Base-by-base conservation (phyloP, 1,284 basidiomycete species). In the Uromyces viciae-fabae region DNA sequence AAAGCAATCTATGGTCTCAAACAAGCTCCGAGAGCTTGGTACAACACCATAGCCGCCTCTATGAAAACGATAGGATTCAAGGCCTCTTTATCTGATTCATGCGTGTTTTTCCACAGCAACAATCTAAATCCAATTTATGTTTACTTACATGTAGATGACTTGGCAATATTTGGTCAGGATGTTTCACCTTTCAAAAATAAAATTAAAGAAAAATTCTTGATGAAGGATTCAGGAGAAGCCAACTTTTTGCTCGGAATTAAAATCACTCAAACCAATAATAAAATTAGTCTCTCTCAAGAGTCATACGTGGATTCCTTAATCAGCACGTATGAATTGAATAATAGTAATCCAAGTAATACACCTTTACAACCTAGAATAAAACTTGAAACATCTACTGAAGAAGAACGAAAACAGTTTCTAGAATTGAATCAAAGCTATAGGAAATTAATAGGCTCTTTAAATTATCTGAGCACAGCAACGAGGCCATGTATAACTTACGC, bases 221-320 rank as follows among this genome's bases (percentile, higher is more conserved):
- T 68, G 28, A 40, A 68, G 38, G 33, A 68, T 25, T 14, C 38
- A 38, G 64, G 64, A 38, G 64, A 38, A 36, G 64, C 64, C 25
- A 25, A 68, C 15, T 68, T 36, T 8, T 68, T 68, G 25, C 36
- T 68, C 14, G 64, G 64, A 9, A 68, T n/a, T 40, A 68, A 68
- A 36, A 38, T 68, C 14, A 33, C n/a, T 38, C 31, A n/a, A 40
- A 11, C 7, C 7, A 68, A 36, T 7, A 38, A 36, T 33, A 38
- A 25, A 68, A 68, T 68, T 14, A 68, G 14, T 14, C 64, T 60
- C 17, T 22, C 14, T 14, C 64, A 68, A 68, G 14, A 28, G 7
- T 14, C 14, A 14, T 38, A 33, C 25, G 9, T 38, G 14, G 25
- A 68, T 9, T 40, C 28, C 17, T 7, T 68, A 36, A 19, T 68